Base-by-base conservation (phyloP, 441 rosid species). In the Isatis lusitanica region DNA sequence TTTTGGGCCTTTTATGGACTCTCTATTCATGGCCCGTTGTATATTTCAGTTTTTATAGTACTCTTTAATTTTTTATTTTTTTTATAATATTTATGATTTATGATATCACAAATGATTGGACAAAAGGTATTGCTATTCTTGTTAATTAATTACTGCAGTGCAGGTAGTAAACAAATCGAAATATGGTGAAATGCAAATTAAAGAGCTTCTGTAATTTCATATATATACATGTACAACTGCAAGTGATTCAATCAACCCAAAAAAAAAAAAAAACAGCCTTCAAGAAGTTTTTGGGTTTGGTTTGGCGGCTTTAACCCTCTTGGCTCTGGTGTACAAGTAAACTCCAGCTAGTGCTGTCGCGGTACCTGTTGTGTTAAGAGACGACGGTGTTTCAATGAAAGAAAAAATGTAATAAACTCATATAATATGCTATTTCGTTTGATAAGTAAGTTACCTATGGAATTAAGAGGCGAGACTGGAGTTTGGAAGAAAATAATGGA, bases 331-430 rank as follows among this genome's bases (percentile, higher is more conserved):
- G 77, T 89, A 85, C 58, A 85, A 71, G 81, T 83, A 84, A 47
- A 89, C 94, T 71, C 94, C 94, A 28, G 81, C 80, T 28, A 89
- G 83, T 70, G 91, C 88, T 68, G 84, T 59, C 0, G 86, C 84
- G 2, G 88, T 89, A 74, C 91, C 90, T 53, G 59, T 53, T 85
- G 86, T 50, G 63, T 13, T 55, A 35, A 21, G 24, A 21, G 24
- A 21, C 24, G 24, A 21, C 24, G 24, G 24, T 21, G 24, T 21
- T 21, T 21, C 24, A 21, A 21, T 21, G 24, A 21, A 21, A 1
- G 24, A 21, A 21, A 21, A n/a, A n/a, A n/a, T n/a, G n/a, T n/a
- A n/a, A n/a, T n/a, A n/a, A 21, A 21, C 24, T 21, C 24, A 21
- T 21, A 21, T 21, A 21, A 21, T 21, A 21, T 21, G 24, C 24